Base-by-base conservation (phyloP, 2,329 filamentous ascomycete genomes). In the Salinomyces thailandicus region DNA sequence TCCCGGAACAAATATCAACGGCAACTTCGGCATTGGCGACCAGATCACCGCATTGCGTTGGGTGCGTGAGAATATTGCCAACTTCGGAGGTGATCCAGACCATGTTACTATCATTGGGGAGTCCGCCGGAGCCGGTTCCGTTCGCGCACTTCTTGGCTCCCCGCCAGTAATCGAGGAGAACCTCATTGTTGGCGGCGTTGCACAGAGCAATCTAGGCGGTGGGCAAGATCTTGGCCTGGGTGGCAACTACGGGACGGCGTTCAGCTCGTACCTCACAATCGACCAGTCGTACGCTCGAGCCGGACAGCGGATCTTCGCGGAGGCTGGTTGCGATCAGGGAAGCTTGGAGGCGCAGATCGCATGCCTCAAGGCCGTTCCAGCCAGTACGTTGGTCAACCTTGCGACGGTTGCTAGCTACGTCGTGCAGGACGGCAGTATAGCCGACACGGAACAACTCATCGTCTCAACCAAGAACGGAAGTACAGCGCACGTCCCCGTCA, bases 201-300 rank as follows among this genome's bases (percentile, higher is more conserved):
- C 65, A 0, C 62, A 71, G 57, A 68, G 68, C 0, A 73, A 73
- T 38, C 58, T 73, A 0, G 71, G 71, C 15, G 71, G 72, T 5
- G 72, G 75, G 17, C 69, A 72, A 18, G 68, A 67, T 1, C 63
- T 75, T 2, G 73, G 72, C 1, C 64, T 72, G 2, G 62, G 56
- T 1, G 68, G 71, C n/a, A 64, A 71, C 48, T 76, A 76, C 39
- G 73, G 71, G 8, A 71, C 68, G 1, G 67, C 70, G 0, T 79
- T 76, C 52, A 73, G 69, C 8, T 63, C 66, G 16, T 79, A 77
- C 56, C 69, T 70, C 46, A 75, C 72, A 3, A 67, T 77, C 39
- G 54, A 63, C 3, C 57, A 75, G 39, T 68, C 69, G 15, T 67
- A 71, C 48, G 49, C 61, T 1, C 59, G 64, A 0, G 67, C 62